phyloP scores from a whole-genome alignment of 2,329 filamentous ascomycete genomes.

The Capronia coronata region DNA sequence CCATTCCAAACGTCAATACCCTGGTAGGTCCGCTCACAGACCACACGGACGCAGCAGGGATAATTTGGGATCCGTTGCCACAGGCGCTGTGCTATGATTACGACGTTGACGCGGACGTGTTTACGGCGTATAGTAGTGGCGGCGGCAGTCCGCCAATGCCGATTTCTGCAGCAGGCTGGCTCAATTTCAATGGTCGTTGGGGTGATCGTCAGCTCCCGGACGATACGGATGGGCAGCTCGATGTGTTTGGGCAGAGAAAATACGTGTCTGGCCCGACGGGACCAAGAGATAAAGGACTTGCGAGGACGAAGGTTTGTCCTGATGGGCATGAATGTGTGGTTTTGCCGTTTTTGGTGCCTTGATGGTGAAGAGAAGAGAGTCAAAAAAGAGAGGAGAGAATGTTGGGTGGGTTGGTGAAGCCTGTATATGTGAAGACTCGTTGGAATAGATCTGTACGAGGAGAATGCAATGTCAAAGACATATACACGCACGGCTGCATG shows the following conservation, averaged over 20 bases:
- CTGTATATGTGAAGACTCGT: too few relatives aligned
- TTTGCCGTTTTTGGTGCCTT: slow-evolving; percentile 2
- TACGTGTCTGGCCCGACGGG: slow-evolving; percentile 56
- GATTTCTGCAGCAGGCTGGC: slow-evolving; percentile 45
- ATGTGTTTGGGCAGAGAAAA: slow-evolving; percentile 49
- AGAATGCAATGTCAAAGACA: too few relatives aligned
- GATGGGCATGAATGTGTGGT: slow-evolving; percentile 1
- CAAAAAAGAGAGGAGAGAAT: too few relatives aligned
- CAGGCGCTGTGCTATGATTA: slow-evolving; percentile 48
- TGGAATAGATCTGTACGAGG: too few relatives aligned
- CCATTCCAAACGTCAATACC: slow-evolving; percentile 55
- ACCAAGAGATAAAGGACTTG: slow-evolving; percentile 53
- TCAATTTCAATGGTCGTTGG: slow-evolving; percentile 55
- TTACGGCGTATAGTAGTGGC: slow-evolving; percentile 42
- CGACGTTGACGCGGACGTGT: slow-evolving; percentile 43
- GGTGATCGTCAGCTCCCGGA: slow-evolving; percentile 55
- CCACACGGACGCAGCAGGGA: slow-evolving; percentile 47
- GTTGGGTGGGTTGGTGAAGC: too few relatives aligned
- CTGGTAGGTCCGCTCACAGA: slow-evolving; percentile 48
- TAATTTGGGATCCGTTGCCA: slow-evolving; percentile 55
- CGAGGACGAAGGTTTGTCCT: slow-evolving; percentile 52
- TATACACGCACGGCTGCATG: too few relatives aligned
- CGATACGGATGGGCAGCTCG: slow-evolving; percentile 38
- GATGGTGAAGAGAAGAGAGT: too few relatives aligned
- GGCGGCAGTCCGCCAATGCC: slow-evolving; percentile 18